Evolutionary conservation across 2,329 filamentous ascomycete species (phyloP).

Genomic region (Trichoderma pleuroti): DNA sequence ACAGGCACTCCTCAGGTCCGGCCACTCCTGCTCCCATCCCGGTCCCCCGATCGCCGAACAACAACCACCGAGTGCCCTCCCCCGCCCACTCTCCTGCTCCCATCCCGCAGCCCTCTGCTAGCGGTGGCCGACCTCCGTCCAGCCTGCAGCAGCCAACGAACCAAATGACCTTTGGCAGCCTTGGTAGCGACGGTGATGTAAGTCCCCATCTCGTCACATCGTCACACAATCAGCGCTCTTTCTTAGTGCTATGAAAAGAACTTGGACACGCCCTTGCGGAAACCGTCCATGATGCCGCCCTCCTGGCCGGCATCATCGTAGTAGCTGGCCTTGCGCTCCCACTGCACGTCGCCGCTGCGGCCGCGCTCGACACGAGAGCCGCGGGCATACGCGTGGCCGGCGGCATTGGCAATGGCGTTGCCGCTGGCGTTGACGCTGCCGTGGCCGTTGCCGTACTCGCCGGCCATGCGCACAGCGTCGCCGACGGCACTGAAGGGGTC

Average conservation of each 20-base stretch:
- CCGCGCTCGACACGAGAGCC: constrained; percentile 34
- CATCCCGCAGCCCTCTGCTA: constrained; percentile 81
- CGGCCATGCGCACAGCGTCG: constrained; percentile 55
- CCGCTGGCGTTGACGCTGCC: constrained; percentile 4
- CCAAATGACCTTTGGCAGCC: constrained; percentile 75
- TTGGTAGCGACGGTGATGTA: no score
- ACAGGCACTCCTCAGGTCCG: constrained; percentile 60
- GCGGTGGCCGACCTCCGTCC: constrained; percentile 81
- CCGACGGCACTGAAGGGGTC: constrained; percentile 49
- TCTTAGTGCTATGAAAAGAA: constrained; percentile 35
- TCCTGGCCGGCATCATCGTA: constrained; percentile 27
- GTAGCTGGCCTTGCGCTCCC: constrained; percentile 35
- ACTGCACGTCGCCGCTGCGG: constrained; percentile 35
- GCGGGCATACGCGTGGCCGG: constrained; percentile 3
- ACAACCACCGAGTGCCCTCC: constrained; percentile 70
- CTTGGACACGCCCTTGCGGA: constrained; percentile 38
- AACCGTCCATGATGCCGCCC: constrained; percentile 34
- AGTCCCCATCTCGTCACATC: constrained; percentile 15
- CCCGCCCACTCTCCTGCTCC: constrained; percentile 88
- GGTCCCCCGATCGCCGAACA: constrained; percentile 52
- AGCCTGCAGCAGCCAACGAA: constrained; percentile 63
- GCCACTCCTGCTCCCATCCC: constrained; percentile 54
- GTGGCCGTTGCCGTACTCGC: constrained; percentile 32
- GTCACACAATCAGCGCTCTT: background rate
- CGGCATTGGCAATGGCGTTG: background rate